These are phyloP conservation scores for Leishmania lainsoni DNA, from an alignment of 208 protist species.

Conservation along the genomic window DNA sequence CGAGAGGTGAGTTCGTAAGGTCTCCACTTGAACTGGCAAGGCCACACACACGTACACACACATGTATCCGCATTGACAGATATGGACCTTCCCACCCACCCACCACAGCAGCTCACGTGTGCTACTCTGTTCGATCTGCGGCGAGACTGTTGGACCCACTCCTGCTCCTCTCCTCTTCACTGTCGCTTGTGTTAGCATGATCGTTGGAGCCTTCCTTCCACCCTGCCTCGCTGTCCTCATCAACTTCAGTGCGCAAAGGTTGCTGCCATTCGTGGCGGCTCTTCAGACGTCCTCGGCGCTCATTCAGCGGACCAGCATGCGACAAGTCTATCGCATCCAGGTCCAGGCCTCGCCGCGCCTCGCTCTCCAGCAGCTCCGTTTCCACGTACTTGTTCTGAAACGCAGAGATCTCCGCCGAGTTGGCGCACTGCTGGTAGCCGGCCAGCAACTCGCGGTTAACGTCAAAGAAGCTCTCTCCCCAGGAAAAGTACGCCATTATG, in stretches of 20 bases:
- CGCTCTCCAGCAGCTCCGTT: conserved; percentile 40
- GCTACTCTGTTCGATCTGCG: not conserved
- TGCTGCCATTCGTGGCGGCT: conserved; percentile 38
- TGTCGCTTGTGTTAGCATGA: not conserved
- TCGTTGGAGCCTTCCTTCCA: not conserved
- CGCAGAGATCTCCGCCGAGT: conserved; percentile 57
- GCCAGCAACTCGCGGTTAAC: conserved; percentile 96
- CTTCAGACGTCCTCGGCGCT: conserved; percentile 51
- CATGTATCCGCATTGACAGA: not conserved
- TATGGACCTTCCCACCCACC: not conserved
- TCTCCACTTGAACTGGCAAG: not conserved
- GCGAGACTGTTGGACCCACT: not conserved
- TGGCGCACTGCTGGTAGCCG: conserved; percentile 62
- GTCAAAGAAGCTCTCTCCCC: conserved; percentile 96
- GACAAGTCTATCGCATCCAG: conserved; percentile 58
- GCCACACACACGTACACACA: not conserved
- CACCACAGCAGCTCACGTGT: not conserved
- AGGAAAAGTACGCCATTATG: conserved; percentile 97
- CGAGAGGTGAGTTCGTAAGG: too few species aligned
- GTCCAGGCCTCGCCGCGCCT: conserved; percentile 51
- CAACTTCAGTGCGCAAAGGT: conserved; percentile 18
- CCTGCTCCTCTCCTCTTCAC: not conserved
- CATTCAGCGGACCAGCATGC: conserved; percentile 57
- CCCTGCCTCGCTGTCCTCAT: conserved; percentile 26
- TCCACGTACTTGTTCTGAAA: conserved; percentile 73